These are phyloP conservation scores for Lactuca sativa DNA, from an alignment of 129 eudicot species.

Conservation along the genomic window DNA sequence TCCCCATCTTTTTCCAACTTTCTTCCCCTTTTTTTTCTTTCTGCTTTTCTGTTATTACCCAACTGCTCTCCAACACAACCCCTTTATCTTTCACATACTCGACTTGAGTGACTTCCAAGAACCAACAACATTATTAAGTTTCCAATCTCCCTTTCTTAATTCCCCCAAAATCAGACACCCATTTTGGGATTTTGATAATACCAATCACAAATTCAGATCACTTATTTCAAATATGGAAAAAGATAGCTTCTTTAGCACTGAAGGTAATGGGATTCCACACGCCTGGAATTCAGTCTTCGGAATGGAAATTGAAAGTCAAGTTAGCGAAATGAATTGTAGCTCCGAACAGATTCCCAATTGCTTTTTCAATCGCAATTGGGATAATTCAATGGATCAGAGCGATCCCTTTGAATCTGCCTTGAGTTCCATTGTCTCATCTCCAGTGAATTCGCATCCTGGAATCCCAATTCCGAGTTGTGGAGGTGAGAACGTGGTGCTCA, in stretches of 20 bases:
- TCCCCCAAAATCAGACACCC: constrained; percentile 30
- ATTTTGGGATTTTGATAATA: constrained; percentile 16
- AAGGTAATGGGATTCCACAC: constrained; percentile 26
- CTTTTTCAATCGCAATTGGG: constrained; percentile 65
- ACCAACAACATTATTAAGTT: constrained; percentile 30
- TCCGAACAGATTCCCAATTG: constrained; percentile 43
- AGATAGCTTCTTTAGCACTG: constrained; percentile 37
- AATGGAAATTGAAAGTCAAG: constrained; percentile 40
- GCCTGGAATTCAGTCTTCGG: constrained; percentile 51
- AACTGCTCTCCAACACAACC: constrained; percentile 32
- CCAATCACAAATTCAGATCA: constrained; percentile 1
- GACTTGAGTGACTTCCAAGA: constrained; percentile 52
- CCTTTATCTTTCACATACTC: constrained; percentile 27
- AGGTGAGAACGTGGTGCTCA: constrained; percentile 54
- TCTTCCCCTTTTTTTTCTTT: constrained; percentile 29
- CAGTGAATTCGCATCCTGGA: constrained; percentile 45
- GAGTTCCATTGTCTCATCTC: constrained; percentile 92
- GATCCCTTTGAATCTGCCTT: constrained; percentile 94
- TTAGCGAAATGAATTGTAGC: constrained; percentile 39
- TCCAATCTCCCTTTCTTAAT: constrained; percentile 26
- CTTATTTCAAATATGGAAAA: constrained; percentile 46
- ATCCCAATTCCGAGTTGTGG: constrained; percentile 22
- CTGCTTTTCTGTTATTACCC: constrained; percentile 38
- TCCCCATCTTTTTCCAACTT: constrained; percentile 32
- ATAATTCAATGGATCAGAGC: constrained; percentile 63